phyloP scores from a whole-genome alignment of 495 filamentous ascomycete genomes.

The Terfezia boudieri region DNA sequence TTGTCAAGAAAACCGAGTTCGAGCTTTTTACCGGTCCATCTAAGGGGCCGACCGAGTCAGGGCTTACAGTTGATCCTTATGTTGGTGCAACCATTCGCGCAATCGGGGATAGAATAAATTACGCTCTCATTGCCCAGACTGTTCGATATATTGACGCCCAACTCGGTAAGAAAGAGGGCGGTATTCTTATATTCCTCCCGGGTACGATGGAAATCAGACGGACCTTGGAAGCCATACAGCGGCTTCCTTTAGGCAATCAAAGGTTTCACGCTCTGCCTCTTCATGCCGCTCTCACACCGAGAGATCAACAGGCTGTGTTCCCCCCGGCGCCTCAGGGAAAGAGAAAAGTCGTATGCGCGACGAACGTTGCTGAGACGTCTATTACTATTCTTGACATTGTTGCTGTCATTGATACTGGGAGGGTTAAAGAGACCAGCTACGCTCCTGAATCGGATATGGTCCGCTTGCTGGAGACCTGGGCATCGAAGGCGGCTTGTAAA shows the following conservation, averaged over 20 bases:
- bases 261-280: constrained; percentile 56
- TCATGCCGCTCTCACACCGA: constrained; percentile 73
- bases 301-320: constrained; percentile 75
- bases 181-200: constrained; percentile 84
- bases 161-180: constrained; percentile 46
- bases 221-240: constrained; percentile 45
- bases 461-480: constrained; percentile 83
- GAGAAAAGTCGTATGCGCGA: constrained; percentile 79
- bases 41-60: no score
- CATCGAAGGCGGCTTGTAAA: constrained; percentile 82
- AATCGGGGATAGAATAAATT: constrained; percentile 71
- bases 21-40: constrained; percentile 12
- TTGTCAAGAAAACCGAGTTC: constrained; percentile 61
- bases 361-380: constrained; percentile 93
- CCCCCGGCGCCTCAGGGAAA: constrained; percentile 48
- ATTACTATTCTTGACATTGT: constrained; percentile 97
- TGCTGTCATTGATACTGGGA: constrained; percentile 83
- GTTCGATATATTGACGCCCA: constrained; percentile 60
- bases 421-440: constrained; percentile 90
- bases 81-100: constrained; percentile 29
- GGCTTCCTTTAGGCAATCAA: constrained; percentile 30
- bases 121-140: constrained; percentile 60
- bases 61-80: neutral
- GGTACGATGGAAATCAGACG: constrained; percentile 62
- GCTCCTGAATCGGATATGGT: constrained; percentile 87